Evolutionary conservation across 148 eudicot genomes (phyloP), one percentile per base, ranked within the genome.

Genomic region (Rhododendron griersonianum): DNA sequence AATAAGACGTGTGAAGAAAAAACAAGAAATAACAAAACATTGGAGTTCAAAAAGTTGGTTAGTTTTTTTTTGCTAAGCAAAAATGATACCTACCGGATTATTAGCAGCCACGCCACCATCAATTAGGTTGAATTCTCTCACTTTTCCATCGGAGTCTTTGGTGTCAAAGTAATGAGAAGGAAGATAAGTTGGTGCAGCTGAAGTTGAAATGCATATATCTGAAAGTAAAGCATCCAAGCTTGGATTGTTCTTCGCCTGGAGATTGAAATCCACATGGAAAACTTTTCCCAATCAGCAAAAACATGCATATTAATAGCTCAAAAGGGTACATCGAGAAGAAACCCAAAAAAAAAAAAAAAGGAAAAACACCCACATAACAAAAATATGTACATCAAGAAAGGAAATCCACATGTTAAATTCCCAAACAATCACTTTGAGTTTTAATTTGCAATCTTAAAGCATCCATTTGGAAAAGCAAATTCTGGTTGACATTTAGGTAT

Each of bases 151-250:
- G 6, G 50, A 14, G 35, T 82, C 19, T 21, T 61, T 2, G 73
- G 75, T 41, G 5, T 63, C 73, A 61, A 82, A 82, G 45, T 39
- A 82, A 82, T 82, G 84, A 28, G 84, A 75, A 5, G 84, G 84
- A 82, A 82, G 84, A 61, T 82, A 82, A 41, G 84, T 82, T 39
- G 84, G 84, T 11, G 84, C 84, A 8, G 84, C 84, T 63, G 84
- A 82, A 23, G 84, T 82, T 39, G 84, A 51, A n/a, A 82, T 41
- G 84, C 84, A 82, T 82, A 82, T 63, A 41, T 82, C 84, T 39
- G 84, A 82, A 18, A 82, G 74, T 82, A 82, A 61, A 2, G 84
- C 84, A 41, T 82, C 37, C 84, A 82, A 35, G 53, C 51, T 61
- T 35, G 75, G 84, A 15, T 63, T 82, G 7, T 41, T 23, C 84